phyloP scores from a whole-genome alignment of 768 basidiomycete species.

The Artomyces pyxidatus region DNA sequence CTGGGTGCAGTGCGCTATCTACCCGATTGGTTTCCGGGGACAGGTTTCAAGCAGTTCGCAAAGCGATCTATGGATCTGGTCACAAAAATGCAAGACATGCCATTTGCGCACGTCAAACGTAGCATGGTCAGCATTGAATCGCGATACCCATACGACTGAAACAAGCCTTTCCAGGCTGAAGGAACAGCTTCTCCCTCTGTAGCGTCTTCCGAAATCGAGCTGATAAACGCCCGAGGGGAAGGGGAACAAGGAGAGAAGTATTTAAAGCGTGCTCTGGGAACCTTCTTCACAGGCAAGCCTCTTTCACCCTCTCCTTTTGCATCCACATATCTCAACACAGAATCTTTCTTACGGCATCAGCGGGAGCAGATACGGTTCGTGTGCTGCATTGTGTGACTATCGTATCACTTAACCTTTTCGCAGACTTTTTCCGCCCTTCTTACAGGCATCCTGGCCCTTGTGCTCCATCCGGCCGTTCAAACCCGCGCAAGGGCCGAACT shows the following conservation, averaged over 20 bases:
- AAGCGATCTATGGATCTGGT: neutral
- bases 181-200: neutral
- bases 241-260: neutral
- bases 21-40: neutral
- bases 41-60: neutral
- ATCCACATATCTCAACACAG: too few species aligned
- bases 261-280: neutral
- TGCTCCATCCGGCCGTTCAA: too few species aligned
- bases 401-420: neutral
- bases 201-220: neutral
- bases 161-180: neutral
- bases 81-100: neutral
- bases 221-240: neutral
- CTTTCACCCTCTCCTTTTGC: too few species aligned
- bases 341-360: neutral
- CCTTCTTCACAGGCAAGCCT: neutral
- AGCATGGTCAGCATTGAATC: neutral
- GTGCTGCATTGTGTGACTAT: neutral
- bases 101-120: neutral
- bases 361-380: neutral
- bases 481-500: too few species aligned
- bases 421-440: too few species aligned
- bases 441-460: too few species aligned
- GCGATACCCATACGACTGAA: neutral
- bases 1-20: neutral